Base-by-base conservation (phyloP, 1,284 basidiomycete genomes). In the Dichomitus squalens region DNA sequence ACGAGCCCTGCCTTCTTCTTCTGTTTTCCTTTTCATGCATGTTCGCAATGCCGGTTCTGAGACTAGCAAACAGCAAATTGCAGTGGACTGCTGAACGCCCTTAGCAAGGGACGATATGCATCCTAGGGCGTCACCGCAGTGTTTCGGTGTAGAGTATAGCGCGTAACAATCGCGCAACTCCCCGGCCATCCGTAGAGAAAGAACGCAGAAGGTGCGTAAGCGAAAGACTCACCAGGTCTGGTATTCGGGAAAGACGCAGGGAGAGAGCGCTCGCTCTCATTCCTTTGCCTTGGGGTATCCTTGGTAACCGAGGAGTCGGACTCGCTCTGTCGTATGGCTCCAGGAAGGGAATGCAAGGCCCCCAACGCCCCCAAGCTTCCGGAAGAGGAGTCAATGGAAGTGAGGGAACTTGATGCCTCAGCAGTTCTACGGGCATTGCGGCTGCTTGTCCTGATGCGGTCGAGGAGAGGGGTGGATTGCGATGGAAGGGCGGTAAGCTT, bases 211-310 rank as follows among this genome's bases (percentile, higher is more conserved):
- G n/a, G n/a, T n/a, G 18, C 35, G 5, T 14, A 25, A 6, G 12
- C 11, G 21, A 29, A 31, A 27, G 23, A 53, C 68, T 61, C 56
- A 70, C 73, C 68, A 55, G 72, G 67, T 49, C 66, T 70, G 36
- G 75, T 59, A 38, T 68, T 74, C 34, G 72, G 68, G 27, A 65
- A 59, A 31, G 60, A 71, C 48, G 71, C 61, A 5, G 76, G 67
- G 12, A 71, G 57, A 6, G 76, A 70, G 21, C 63, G 70, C 39
- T 74, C 73, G 50, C 72, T 76, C 40, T 81, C 80, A n/a, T 79
- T 73, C 38, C 74, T 75, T 46, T 74, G 73, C 18, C 67, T 68
- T 11, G 74, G 68, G 12, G 70, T 71, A 16, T 68, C 72, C 39
- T 64, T 66, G 23, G 67, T 66, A 0, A 60, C 35, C 3, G 72